These are phyloP conservation scores for Paramecium pentaurelia DNA, from an alignment of 73 alveolate species.

Conservation along the genomic window DNA sequence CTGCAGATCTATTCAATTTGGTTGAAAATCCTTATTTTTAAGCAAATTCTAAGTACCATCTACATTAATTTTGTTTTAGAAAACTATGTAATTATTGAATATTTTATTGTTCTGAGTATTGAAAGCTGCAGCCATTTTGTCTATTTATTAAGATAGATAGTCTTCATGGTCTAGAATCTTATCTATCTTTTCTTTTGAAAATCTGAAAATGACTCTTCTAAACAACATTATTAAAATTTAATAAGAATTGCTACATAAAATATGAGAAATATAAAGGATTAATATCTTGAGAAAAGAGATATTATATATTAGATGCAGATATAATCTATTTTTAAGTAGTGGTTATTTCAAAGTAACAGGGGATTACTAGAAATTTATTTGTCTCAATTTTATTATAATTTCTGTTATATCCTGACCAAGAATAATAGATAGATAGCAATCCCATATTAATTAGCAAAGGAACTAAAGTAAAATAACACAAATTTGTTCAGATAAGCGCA, in stretches of 20 bases:
- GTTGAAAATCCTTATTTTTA: neutral
- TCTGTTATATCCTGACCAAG: conserved; percentile 63
- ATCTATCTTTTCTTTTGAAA: neutral
- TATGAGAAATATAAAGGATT: conserved; percentile 2
- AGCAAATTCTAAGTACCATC: neutral
- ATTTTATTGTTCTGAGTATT: neutral
- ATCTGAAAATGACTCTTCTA: neutral
- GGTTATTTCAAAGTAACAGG: too few relatives aligned
- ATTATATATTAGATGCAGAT: neutral
- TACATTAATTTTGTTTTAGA: neutral
- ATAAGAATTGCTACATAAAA: neutral
- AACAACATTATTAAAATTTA: neutral
- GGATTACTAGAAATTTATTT: too few relatives aligned
- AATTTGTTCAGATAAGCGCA: conserved; percentile 54
- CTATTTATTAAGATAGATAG: neutral
- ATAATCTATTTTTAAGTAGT: neutral
- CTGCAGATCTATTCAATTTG: neutral
- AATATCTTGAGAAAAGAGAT: neutral
- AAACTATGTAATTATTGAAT: neutral
- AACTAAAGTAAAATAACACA: neutral
- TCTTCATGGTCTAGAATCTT: neutral
- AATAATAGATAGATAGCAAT: conserved; percentile 65
- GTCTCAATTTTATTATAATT: neutral
- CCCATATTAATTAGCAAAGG: conserved; percentile 47
- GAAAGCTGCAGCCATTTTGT: neutral